Percentiles rank a stretch among this genome's conserved stretches.
phyloP scores from a whole-genome alignment of 169 alveolate species.

The Pseudocohnilembus persalinus region DNA sequence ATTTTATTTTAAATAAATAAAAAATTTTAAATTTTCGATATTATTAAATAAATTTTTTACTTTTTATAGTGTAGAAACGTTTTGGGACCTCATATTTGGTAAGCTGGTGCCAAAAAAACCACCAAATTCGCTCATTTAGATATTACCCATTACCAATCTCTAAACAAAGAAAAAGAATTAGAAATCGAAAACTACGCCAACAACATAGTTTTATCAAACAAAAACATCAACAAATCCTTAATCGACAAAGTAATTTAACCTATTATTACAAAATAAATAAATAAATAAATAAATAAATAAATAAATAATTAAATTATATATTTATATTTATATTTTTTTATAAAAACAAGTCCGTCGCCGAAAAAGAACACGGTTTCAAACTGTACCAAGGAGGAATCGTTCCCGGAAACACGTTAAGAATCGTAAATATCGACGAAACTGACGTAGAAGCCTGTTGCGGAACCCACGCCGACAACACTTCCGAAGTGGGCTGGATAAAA shows the following conservation, averaged over 20 bases:
- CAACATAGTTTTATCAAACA: constrained; percentile 69
- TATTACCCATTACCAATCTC: constrained; percentile 81
- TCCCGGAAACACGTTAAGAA: constrained; percentile 87
- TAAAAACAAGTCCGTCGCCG: constrained; percentile 89
- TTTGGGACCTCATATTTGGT: constrained; percentile 90
- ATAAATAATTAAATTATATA: too few species aligned
- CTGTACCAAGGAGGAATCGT: constrained; percentile 89
- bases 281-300: too few species aligned
- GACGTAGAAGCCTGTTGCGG: constrained; percentile 92
- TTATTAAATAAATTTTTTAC: not conserved
- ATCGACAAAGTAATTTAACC: constrained; percentile 42
- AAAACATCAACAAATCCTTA: constrained; percentile 67
- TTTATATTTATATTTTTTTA: too few species aligned
- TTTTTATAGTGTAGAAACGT: constrained; percentile 17
- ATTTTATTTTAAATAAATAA: too few species aligned
- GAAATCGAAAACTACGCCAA: constrained; percentile 82
- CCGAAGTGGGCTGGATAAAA: constrained; percentile 87
- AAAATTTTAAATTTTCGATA: not conserved
- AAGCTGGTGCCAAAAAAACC: constrained; percentile 88
- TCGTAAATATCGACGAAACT: constrained; percentile 81
- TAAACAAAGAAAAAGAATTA: constrained; percentile 80
- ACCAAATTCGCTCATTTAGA: constrained; percentile 84
- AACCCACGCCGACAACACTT: constrained; percentile 87
- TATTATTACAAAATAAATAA: too few species aligned
- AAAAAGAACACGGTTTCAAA: constrained; percentile 81